Conservation (phyloP, 305 asterid genomes). For the Fraxinus albicans region DNA sequence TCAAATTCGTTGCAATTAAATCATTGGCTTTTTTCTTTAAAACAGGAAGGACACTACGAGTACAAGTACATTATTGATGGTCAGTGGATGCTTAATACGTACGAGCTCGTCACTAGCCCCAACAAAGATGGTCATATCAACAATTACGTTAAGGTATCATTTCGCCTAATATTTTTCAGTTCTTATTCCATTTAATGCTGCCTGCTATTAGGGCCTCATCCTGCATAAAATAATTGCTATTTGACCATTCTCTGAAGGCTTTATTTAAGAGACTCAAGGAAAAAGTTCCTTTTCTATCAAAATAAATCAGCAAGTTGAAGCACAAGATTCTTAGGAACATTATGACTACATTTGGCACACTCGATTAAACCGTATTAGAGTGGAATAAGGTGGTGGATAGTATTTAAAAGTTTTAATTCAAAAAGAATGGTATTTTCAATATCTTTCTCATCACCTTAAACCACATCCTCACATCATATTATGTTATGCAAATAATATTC, state of each 20-base stretch:
- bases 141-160: conserved; percentile 63
- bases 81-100: conserved; percentile 61
- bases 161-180: not conserved
- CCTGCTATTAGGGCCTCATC: not conserved
- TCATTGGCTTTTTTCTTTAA: not conserved
- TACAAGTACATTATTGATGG: conserved; percentile 90
- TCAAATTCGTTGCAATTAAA: not conserved
- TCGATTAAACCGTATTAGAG: not conserved
- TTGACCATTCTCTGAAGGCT: not conserved
- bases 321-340: not conserved
- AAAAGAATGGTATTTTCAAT: too few species aligned
- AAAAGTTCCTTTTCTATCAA: not conserved
- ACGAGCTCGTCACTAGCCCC: conserved; percentile 56
- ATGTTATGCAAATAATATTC: not conserved
- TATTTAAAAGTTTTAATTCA: not conserved
- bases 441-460: too few species aligned
- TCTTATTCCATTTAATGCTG: not conserved
- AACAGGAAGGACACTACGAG: conserved; percentile 90
- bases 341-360: not conserved
- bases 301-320: not conserved
- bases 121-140: conserved; percentile 85
- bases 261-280: not conserved
- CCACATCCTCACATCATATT: not conserved
- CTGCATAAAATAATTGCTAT: not conserved
- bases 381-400: not conserved